Evolutionary conservation across 495 filamentous ascomycete genomes (phyloP), one percentile per base, ranked within the genome.

Genomic region (Collariella sp.): DNA sequence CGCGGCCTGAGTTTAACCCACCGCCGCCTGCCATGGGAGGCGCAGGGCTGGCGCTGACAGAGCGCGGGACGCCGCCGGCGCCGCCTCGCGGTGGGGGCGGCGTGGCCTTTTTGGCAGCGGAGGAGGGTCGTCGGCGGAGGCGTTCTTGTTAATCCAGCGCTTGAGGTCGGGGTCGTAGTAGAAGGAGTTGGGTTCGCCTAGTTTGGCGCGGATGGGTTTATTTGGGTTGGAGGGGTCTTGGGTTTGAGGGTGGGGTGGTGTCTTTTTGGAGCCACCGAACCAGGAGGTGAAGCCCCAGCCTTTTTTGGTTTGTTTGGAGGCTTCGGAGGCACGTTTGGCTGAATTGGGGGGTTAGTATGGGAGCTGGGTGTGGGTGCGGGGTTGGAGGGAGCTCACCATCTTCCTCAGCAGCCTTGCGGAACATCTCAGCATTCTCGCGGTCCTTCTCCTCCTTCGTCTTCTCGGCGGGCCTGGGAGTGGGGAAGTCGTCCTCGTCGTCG

Each of bases 131-230:
- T 75, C 72, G 42, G 77, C 76, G n/a, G 73, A 68, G 15, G 82
- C 84, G 65, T 96, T 96, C 75, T 96, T 96, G 70, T 99, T 96
- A 70, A 99, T 80, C 94, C 94, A 99, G 64, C 91, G 88, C 76
- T 94, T 94, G 50, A 95, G 77, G 19, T 95, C 87, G 4, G 87
- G 84, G 68, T 99, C 94, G 58, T 91, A 99, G 58, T 89, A 85
- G 71, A 99, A 97, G 11, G 81, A 87, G 63, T 79, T 93, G 61
- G 91, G 85, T 68, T 99, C 94, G 54, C 94, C 94, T 24, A 99
- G 83, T 64, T 99, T 97, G 46, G 94, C 94, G 62, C 79, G 83
- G 70, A 96, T 91, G 40, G 93, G 90, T 39, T 82, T 80, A 56
- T 83, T 82, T 6, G 76, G 67, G 29, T 61, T 67, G 29, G 67